Conservation (phyloP, 2,329 filamentous ascomycete species). For the Paraphoma sp. region DNA sequence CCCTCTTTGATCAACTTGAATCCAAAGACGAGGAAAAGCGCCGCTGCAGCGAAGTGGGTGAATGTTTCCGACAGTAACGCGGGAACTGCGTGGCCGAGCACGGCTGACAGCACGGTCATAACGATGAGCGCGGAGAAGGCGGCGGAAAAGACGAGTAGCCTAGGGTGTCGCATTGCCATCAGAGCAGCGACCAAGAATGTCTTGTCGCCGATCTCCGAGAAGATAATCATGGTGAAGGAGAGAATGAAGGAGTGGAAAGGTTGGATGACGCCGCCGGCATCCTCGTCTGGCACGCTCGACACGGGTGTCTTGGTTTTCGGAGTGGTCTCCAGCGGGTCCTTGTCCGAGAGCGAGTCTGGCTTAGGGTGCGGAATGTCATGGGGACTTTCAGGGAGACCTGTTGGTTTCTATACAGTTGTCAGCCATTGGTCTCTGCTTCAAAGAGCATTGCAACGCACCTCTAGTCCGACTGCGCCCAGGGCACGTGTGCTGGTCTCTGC, state of each 20-base stretch:
- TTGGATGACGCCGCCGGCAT: conserved; percentile 69
- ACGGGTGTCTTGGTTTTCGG: conserved; percentile 32
- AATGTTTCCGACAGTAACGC: conserved; percentile 88
- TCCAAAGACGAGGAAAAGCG: conserved; percentile 89
- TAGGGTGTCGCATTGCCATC: conserved; percentile 99
- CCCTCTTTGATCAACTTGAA: conserved; percentile 84
- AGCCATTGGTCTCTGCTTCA: conserved; percentile 6
- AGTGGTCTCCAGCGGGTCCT: conserved; percentile 58
- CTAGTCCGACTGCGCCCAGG: conserved; percentile 47
- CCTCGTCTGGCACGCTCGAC: conserved; percentile 50
- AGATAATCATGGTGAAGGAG: conserved; percentile 95
- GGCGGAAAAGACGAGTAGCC: conserved; percentile 90
- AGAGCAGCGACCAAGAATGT: conserved; percentile 96
- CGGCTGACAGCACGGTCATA: conserved; percentile 94
- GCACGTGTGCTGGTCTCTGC: conserved; percentile 22
- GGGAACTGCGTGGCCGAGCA: conserved; percentile 91
- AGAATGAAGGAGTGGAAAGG: conserved; percentile 88
- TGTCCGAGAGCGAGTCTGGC: conserved; percentile 67
- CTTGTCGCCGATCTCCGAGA: conserved; percentile 97
- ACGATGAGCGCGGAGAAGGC: conserved; percentile 89
- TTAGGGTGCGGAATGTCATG: conserved; percentile 76
- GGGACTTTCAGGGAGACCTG: conserved; percentile 78
- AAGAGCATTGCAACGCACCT: conserved; percentile 28
- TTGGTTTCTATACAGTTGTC: conserved; percentile 69
- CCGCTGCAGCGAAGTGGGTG: conserved; percentile 84